Conservation (phyloP, 1,139 yeast species). For the Candida smagusa region DNA sequence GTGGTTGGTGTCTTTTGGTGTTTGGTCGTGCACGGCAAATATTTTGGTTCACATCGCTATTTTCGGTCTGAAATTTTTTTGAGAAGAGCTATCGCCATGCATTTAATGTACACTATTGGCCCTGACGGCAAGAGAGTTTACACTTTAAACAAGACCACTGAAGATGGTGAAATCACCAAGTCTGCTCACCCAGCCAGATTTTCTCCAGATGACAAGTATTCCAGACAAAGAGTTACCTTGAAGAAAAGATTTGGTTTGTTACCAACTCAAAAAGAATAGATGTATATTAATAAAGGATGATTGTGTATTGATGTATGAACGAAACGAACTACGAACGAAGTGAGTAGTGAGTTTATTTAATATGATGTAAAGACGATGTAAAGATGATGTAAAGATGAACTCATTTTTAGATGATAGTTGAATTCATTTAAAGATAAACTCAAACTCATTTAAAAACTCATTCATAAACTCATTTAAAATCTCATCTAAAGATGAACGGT, state of each 20-base stretch:
- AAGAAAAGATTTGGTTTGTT: conserved; percentile 91
- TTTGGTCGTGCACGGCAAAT: no score
- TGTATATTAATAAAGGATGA: conserved; percentile 1
- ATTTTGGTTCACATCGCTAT: no score
- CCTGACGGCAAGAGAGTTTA: conserved; percentile 93
- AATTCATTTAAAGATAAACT: no score
- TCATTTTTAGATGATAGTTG: no score
- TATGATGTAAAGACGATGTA: no score
- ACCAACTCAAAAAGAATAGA: conserved; percentile 60
- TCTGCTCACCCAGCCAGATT: conserved; percentile 99
- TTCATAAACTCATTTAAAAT: no score
- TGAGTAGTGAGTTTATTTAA: no score
- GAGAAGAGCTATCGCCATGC: conserved; percentile 49
- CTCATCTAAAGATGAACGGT: no score
- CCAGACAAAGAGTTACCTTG: conserved; percentile 97
- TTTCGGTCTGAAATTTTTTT: not conserved
- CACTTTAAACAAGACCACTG: conserved; percentile 82
- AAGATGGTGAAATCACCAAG: conserved; percentile 89
- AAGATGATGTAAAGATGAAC: no score
- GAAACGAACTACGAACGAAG: not conserved
- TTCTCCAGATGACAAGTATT: conserved; percentile 98
- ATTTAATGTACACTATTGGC: conserved; percentile 96
- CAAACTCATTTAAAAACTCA: no score
- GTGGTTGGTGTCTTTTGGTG: not conserved
- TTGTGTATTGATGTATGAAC: conserved; percentile 2